Percentiles rank a stretch among this genome's conserved stretches.
phyloP scores from a whole-genome alignment of 2,329 filamentous ascomycete genomes.

The Calonectria pauciramosa region DNA sequence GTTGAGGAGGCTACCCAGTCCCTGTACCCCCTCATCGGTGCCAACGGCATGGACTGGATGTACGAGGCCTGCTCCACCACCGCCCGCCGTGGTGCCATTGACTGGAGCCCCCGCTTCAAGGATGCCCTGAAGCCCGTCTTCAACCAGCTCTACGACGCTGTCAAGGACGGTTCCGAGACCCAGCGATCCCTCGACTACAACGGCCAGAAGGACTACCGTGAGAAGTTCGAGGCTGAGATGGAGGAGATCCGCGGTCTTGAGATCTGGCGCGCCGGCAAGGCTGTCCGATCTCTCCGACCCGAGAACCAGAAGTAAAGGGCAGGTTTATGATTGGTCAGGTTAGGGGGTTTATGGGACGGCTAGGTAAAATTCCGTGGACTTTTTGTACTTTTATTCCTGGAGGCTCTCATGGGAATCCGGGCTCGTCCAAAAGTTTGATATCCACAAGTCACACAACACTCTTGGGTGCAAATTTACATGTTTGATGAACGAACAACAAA shows the following conservation, averaged over 20 bases:
- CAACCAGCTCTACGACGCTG: conserved; percentile 95
- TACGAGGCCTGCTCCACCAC: conserved; percentile 99
- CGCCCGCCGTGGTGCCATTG: conserved; percentile 96
- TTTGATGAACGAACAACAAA: neutral
- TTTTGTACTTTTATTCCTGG: conserved; percentile 47
- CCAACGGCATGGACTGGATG: conserved; percentile 99
- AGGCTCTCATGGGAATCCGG: conserved; percentile 41
- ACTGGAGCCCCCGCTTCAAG: conserved; percentile 99
- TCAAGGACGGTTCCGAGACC: conserved; percentile 93
- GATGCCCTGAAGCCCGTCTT: conserved; percentile 98
- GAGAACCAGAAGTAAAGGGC: conserved; percentile 83
- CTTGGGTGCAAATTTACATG: conserved; percentile 9
- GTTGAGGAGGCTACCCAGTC: conserved; percentile 99
- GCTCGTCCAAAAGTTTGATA: conserved; percentile 46
- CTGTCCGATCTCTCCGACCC: conserved; percentile 88
- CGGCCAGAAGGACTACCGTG: conserved; percentile 93
- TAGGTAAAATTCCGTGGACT: conserved; percentile 38
- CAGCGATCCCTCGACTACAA: conserved; percentile 98
- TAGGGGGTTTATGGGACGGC: conserved; percentile 38
- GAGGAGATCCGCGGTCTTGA: conserved; percentile 97
- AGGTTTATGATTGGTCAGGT: conserved; percentile 33
- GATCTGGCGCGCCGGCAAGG: conserved; percentile 99
- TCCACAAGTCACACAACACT: conserved; percentile 22
- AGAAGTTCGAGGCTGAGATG: conserved; percentile 98
- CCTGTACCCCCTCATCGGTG: conserved; percentile 96